Evolutionary conservation across 345 rosid genomes (phyloP), one percentile per base, ranked within the genome.

Genomic region (Gossypium thurberi): DNA sequence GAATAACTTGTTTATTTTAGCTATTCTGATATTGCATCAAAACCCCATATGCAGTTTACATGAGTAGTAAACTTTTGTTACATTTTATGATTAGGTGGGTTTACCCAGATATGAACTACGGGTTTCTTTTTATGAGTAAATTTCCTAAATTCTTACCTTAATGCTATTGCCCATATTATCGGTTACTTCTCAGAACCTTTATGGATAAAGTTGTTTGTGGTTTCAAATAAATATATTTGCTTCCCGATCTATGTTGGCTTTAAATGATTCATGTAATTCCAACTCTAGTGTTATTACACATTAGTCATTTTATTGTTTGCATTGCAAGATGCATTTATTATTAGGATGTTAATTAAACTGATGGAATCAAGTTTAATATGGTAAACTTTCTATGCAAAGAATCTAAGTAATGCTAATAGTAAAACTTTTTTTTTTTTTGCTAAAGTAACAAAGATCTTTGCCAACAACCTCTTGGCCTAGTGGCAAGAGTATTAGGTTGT

Each of bases 161-260:
- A 12, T 70, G 33, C n/a, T 55, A 10, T 18, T 6, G 33, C 42
- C 10, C 33, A 40, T 55, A 42, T 28, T n/a, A 52, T 10, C 25
- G 12, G 58, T 66, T 66, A 6, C 37, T 13, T 46, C n/a, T 44
- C 33, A 20, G 70, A 65, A 42, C 26, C 70, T 47, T 66, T 46
- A 20, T 66, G 55, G 55, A 46, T 43, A 66, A 44, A 46, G 52
- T 66, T 20, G 37, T 69, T 69, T 69, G 72, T 69, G 42, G 60
- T 52, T 50, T 20, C 50, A 53, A 23, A 44, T 46, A 55, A 43
- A 43, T 43, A 14, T 21, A 12, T 3, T 13, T 58, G 25, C 40
- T 55, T 70, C 33, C 63, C 18, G 51, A 40, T 53, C 25, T 37
- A 10, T 18, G 37, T 18, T 33, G 18, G 40, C 42, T 18, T n/a